These are phyloP conservation scores for Phytopythium helicoides DNA, from an alignment of 352 stramenopile genomes.

Conservation along the genomic window DNA sequence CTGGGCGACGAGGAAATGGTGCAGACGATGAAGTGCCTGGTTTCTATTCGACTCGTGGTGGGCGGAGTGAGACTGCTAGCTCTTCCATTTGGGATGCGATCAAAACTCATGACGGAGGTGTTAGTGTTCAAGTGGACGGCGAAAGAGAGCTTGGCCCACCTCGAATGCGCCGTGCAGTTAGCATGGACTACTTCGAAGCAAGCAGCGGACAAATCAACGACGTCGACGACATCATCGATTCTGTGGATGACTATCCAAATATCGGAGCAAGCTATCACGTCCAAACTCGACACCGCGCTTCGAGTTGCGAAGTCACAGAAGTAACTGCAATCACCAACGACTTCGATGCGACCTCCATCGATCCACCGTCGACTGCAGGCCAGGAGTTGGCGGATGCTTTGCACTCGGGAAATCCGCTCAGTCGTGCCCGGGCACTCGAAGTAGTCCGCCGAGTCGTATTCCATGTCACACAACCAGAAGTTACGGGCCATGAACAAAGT, in stretches of 20 bases:
- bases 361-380: conserved; percentile 27
- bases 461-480: conserved; percentile 25
- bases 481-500: too few species aligned
- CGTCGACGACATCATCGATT: conserved; percentile 4
- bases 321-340: conserved; percentile 1
- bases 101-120: neutral
- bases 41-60: conserved; percentile 5
- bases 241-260: neutral
- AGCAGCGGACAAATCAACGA: conserved; percentile 1
- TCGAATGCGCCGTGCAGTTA: conserved; percentile 2
- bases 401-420: conserved; percentile 51
- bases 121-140: neutral
- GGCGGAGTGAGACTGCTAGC: neutral
- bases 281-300: neutral
- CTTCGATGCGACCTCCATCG: neutral
- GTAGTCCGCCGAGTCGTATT: conserved; percentile 45
- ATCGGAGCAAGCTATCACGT: neutral
- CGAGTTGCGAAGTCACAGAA: neutral
- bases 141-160: neutral
- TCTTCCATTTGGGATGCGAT: conserved; percentile 4
- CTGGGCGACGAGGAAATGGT: neutral
- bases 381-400: conserved; percentile 59
- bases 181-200: conserved; percentile 1
- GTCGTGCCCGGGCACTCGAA: conserved; percentile 50
- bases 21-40: neutral